phyloP scores from a whole-genome alignment of 2,329 filamentous ascomycete genomes.

The Arthrobotrys iridis region DNA sequence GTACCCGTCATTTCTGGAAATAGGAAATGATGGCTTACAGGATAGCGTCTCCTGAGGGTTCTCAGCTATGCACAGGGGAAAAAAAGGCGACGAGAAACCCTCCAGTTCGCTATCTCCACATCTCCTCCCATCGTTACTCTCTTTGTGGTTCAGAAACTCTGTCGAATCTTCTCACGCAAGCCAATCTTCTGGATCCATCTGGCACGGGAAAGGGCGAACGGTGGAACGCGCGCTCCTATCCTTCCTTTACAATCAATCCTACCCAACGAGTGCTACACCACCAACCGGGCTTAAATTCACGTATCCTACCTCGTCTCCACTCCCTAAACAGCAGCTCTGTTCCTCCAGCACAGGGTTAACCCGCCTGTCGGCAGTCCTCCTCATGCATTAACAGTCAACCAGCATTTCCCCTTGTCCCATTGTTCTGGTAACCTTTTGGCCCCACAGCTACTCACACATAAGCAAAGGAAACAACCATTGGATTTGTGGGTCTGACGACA shows the following conservation, averaged over 20 bases:
- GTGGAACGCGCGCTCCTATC: constrained; percentile 46
- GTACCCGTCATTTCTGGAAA: constrained; percentile 36
- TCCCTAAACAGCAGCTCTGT: constrained; percentile 47
- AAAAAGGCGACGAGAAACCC: constrained; percentile 9
- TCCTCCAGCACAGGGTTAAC: constrained; percentile 29
- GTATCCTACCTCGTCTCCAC: constrained; percentile 54
- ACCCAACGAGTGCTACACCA: constrained; percentile 53
- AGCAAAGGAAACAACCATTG: not conserved
- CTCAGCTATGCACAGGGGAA: constrained; percentile 20
- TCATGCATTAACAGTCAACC: constrained; percentile 35
- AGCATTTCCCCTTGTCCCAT: constrained; percentile 46
- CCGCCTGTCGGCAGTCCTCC: constrained; percentile 44
- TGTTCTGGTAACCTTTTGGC: constrained; percentile 28
- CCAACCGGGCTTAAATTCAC: constrained; percentile 51
- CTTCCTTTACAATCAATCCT: constrained; percentile 37
- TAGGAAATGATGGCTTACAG: constrained; percentile 38
- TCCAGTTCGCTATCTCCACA: constrained; percentile 17
- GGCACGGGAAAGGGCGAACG: constrained; percentile 21
- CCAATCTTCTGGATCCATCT: constrained; percentile 2
- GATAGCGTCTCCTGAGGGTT: constrained; percentile 33
- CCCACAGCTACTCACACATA: constrained; percentile 32
- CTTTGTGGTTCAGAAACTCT: not conserved
- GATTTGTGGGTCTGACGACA: constrained; percentile 46
- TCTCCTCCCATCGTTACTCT: constrained; percentile 22
- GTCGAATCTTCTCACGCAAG: constrained; percentile 10